Evolutionary conservation across 2,329 filamentous ascomycete genomes (phyloP).

Genomic region (Aspergillus nomiae): DNA sequence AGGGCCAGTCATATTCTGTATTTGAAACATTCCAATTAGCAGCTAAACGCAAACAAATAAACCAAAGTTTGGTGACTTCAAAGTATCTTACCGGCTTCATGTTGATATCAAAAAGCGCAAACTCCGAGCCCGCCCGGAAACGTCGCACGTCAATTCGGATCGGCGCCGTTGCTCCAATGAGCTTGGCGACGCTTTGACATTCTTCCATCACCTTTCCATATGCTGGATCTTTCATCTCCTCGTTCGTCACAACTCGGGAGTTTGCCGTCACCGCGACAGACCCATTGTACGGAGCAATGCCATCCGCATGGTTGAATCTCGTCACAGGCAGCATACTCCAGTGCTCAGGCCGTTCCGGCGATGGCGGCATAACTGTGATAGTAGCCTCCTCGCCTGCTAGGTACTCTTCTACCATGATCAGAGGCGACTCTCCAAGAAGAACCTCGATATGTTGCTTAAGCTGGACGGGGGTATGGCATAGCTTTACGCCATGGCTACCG

Average conservation of each 20-base stretch:
- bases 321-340: slow-evolving; percentile 50
- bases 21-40: not conserved
- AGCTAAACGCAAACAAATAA: too few species aligned
- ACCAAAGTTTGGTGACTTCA: not conserved
- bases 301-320: slow-evolving; percentile 51
- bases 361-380: slow-evolving; percentile 55
- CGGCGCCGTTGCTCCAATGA: slow-evolving; percentile 46
- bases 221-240: slow-evolving; percentile 35
- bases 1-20: slow-evolving; percentile 51
- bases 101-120: slow-evolving; percentile 55
- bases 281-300: slow-evolving; percentile 54
- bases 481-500: slow-evolving; percentile 54
- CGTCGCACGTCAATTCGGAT: slow-evolving; percentile 53
- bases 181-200: slow-evolving; percentile 43
- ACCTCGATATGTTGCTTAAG: slow-evolving; percentile 36
- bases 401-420: slow-evolving; percentile 52
- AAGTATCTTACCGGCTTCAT: slow-evolving; percentile 50
- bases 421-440: slow-evolving; percentile 40
- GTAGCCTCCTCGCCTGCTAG: slow-evolving; percentile 53
- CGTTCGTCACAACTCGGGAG: slow-evolving; percentile 41
- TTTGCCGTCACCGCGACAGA: slow-evolving; percentile 52
- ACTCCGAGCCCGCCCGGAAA: slow-evolving; percentile 36
- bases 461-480: slow-evolving; percentile 40
- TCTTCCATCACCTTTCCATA: slow-evolving; percentile 40
- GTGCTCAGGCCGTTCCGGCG: slow-evolving; percentile 33